These are phyloP conservation scores for Lolium multiflorum DNA, from an alignment of 176 grass and related monocot genomes.

Conservation along the genomic window DNA sequence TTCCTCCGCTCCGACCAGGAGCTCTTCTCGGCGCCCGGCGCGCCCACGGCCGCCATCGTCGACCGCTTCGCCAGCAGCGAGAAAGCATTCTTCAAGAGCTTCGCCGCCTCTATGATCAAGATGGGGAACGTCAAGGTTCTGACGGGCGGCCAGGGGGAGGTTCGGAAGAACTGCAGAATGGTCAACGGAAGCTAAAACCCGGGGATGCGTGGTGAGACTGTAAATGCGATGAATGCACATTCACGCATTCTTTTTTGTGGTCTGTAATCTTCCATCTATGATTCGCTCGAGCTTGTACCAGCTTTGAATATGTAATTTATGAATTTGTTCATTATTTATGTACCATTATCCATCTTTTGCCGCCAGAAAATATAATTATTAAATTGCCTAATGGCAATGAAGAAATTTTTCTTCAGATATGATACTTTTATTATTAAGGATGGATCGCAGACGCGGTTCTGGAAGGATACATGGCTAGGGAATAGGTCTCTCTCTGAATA, in stretches of 20 bases:
- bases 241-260: neutral
- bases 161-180: conserved; percentile 65
- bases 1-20: conserved; percentile 82
- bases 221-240: neutral
- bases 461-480: too few relatives aligned
- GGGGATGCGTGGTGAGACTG: neutral
- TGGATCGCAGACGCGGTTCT: too few relatives aligned
- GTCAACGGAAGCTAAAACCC: conserved; percentile 58
- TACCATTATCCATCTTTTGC: neutral
- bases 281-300: neutral
- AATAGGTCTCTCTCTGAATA: too few relatives aligned
- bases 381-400: too few relatives aligned
- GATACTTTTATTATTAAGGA: too few relatives aligned
- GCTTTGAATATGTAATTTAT: neutral
- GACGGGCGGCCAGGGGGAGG: conserved; percentile 64
- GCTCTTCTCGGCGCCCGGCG: conserved; percentile 59
- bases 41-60: conserved; percentile 55
- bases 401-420: too few relatives aligned
- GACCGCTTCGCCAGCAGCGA: conserved; percentile 58
- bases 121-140: conserved; percentile 80
- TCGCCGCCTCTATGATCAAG: conserved; percentile 69
- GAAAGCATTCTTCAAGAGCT: conserved; percentile 72
- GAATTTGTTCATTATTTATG: neutral
- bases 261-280: neutral
- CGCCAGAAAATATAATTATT: too few relatives aligned